Base-by-base conservation (phyloP, 2,329 filamentous ascomycete genomes). In the Colletotrichum tropicicola region DNA sequence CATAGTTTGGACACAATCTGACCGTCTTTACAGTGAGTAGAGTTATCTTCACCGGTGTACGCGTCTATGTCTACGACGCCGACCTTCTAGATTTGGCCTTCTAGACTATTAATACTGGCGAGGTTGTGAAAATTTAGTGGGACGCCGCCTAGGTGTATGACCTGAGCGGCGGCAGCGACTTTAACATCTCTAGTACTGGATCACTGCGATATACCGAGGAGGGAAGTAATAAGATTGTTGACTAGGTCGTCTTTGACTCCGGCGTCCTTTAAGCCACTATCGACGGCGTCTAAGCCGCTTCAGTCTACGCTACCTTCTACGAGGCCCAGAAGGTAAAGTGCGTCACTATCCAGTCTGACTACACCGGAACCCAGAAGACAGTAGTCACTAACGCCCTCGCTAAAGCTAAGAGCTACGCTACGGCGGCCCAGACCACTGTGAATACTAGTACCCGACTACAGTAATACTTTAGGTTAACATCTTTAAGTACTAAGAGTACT, bases 391-490 rank as follows among this genome's bases (percentile, higher is more conserved):
- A 73, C 6, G 87, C 86, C 2, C 75, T 89, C 13, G 73, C 71
- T 65, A 84, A 86, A 74, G 85, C 86, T 70, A 75, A 78, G 3
- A 77, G 73, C 21, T 77, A 88, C 6, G 85, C 88, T 3, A 77
- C 76, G 2, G 75, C 78, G 9, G 87, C 87, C 15, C 79, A 83
- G 2, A 73, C 80, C 1, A 83, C 82, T 45, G 54, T 43, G 9
- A 28, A 23, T 5, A 71, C 75, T 5, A 76, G 79, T 3, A 73
- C 77, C 68, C 83, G 78, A 66, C 75, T 87, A 69, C 74, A 72
- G 44, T 82, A 87, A 66, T 89, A 87, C 79, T 90, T 89, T 83
- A 88, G 86, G 74, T 82, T 81, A 1, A 83, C 82, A 35, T 71
- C 44, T 4, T 47, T 74, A 12, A 68, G 73, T 1, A 77, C 77